A percentile compares a stretch with the other conserved stretches of the same genome.
phyloP scores from a whole-genome alignment of 495 filamentous ascomycete genomes.

The Xylaria longipes region DNA sequence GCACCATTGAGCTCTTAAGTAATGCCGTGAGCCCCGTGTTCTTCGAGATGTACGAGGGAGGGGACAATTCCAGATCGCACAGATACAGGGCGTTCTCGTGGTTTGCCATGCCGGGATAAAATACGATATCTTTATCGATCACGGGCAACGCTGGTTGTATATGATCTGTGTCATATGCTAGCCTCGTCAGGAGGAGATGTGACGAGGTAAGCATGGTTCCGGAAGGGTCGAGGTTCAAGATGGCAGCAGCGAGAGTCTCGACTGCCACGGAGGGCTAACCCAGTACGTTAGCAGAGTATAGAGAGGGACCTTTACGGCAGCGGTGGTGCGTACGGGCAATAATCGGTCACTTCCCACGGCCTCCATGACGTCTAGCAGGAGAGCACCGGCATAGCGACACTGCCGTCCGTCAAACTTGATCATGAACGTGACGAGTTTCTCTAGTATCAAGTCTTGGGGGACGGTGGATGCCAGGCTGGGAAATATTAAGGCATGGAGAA shows the following conservation, averaged over 20 bases:
- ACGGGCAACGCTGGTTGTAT: conserved; percentile 67
- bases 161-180: conserved; percentile 60
- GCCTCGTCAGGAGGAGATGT: conserved; percentile 66
- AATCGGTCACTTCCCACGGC: conserved; percentile 35
- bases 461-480: conserved; percentile 27
- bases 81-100: conserved; percentile 32
- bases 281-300: conserved; percentile 20
- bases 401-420: conserved; percentile 53
- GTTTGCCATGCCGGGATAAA: conserved; percentile 61
- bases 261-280: conserved; percentile 64
- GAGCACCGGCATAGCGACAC: conserved; percentile 48
- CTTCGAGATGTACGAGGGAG: conserved; percentile 59
- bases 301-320: not conserved
- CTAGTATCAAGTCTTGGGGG: conserved; percentile 37
- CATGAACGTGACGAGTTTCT: conserved; percentile 48
- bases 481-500: conserved; percentile 42
- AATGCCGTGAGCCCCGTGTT: conserved; percentile 63
- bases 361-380: conserved; percentile 41
- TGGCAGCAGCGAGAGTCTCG: conserved; percentile 64
- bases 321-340: conserved; percentile 45
- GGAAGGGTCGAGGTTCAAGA: conserved; percentile 76
- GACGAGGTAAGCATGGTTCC: conserved; percentile 71
- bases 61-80: conserved; percentile 44
- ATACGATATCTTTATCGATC: conserved; percentile 70
- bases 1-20: conserved; percentile 63